phyloP scores from a whole-genome alignment of 345 rosid genomes.

The Aethionema arabicum region DNA sequence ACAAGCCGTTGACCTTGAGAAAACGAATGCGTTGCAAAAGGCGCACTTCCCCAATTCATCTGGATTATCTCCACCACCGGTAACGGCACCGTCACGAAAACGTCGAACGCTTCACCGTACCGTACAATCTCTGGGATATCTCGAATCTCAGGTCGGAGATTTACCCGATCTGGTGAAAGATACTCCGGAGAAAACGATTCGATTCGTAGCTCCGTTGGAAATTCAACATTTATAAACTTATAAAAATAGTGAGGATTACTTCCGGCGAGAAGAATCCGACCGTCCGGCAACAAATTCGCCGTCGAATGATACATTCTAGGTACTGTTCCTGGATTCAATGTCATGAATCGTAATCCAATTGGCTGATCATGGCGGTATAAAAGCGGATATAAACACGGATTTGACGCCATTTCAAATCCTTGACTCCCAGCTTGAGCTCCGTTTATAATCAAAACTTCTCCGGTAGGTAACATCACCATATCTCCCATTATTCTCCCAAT shows the following conservation, averaged over 20 bases:
- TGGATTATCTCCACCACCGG: conserved; percentile 73
- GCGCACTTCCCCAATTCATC: conserved; percentile 61
- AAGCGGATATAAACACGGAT: conserved; percentile 61
- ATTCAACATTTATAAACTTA: conserved; percentile 48
- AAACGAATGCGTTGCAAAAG: conserved; percentile 84
- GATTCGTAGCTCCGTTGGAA: conserved; percentile 74
- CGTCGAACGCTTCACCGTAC: conserved; percentile 49
- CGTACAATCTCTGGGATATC: conserved; percentile 53
- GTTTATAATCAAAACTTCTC: conserved; percentile 67
- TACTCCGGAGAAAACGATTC: conserved; percentile 94
- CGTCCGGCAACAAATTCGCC: conserved; percentile 82
- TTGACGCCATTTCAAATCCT: conserved; percentile 66
- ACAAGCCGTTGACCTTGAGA: conserved; percentile 84
- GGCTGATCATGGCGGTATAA: conserved; percentile 68
- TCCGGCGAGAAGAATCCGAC: conserved; percentile 73
- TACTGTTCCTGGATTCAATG: conserved; percentile 68
- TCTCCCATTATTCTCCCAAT: conserved; percentile 92
- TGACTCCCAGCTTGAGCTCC: conserved; percentile 84
- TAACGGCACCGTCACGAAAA: conserved; percentile 53
- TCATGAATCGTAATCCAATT: conserved; percentile 61
- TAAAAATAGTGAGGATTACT: conserved; percentile 87
- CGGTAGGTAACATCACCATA: conserved; percentile 83
- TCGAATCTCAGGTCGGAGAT: conserved; percentile 62
- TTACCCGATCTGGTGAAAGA: conserved; percentile 68
- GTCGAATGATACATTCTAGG: conserved; percentile 93